A percentile compares a stretch with the other conserved stretches of the same genome.
Conservation (phyloP, 139 green algal genomes). For the Pseudopediastrum boryanum region DNA sequence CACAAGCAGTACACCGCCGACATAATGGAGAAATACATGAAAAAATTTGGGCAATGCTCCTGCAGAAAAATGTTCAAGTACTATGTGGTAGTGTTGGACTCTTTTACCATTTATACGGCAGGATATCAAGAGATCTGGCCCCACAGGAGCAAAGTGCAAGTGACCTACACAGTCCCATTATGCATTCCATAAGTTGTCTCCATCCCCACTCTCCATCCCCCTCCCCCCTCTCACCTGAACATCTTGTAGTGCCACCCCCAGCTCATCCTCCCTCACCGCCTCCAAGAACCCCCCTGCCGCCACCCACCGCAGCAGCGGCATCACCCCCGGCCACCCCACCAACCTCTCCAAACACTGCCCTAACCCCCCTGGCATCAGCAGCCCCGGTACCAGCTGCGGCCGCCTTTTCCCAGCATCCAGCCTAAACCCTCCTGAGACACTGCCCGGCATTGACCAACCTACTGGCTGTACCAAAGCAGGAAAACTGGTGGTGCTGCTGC, state of each 20-base stretch:
- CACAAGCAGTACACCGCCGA: too few species aligned
- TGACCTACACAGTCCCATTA: too few species aligned
- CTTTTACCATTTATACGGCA: too few species aligned
- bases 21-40: too few species aligned
- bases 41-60: too few species aligned
- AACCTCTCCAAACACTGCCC: not conserved
- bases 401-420: slow-evolving; percentile 16
- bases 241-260: slow-evolving; percentile 16
- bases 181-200: too few species aligned
- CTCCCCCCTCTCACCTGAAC: slow-evolving; percentile 22
- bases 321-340: slow-evolving; percentile 17
- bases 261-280: not conserved
- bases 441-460: not conserved
- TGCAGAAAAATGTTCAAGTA: too few species aligned
- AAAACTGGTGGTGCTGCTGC: not conserved
- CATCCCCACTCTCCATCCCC: too few species aligned
- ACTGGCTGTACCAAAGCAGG: not conserved
- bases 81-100: too few species aligned
- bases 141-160: too few species aligned
- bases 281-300: slow-evolving; percentile 17
- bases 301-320: slow-evolving; percentile 28
- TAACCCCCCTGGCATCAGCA: slow-evolving; percentile 22
- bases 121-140: too few species aligned
- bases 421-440: not conserved
- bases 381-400: not conserved